Percentiles rank a stretch among this genome's conserved stretches.
Evolutionary conservation across 2,329 filamentous ascomycete species (phyloP).

Genomic region (Chrysosphaeria jannelii): DNA sequence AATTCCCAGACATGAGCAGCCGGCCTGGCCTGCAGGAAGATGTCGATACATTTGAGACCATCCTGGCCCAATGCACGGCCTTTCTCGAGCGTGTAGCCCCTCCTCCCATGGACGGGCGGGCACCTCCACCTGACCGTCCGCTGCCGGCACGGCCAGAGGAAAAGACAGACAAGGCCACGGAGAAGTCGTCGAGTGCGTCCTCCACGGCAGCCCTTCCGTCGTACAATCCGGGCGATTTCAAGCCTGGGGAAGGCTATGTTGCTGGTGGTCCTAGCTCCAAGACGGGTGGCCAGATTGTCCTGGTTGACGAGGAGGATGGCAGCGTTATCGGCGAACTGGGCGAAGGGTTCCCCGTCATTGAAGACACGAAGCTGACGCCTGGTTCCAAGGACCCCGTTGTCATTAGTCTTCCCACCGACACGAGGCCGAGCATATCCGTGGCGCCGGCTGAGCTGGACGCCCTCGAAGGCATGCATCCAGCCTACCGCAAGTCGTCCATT

Average conservation of each 20-base stretch:
- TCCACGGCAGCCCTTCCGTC: slow-evolving; percentile 14
- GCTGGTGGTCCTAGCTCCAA: slow-evolving; percentile 24
- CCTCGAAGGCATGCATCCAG: slow-evolving; percentile 54
- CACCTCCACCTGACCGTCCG: no score
- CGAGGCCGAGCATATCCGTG: slow-evolving; percentile 31
- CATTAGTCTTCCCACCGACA: slow-evolving; percentile 40
- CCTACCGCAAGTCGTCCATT: slow-evolving; percentile 66
- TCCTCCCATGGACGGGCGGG: slow-evolving; percentile 13
- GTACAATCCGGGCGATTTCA: slow-evolving; percentile 64
- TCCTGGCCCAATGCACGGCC: slow-evolving; percentile 78
- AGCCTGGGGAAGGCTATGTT: slow-evolving; percentile 50
- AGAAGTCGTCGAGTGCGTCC: slow-evolving; percentile 1
- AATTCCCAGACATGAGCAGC: slow-evolving; percentile 50
- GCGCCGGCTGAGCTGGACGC: slow-evolving; percentile 39
- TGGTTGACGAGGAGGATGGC: slow-evolving; percentile 87
- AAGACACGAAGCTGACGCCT: slow-evolving; percentile 42
- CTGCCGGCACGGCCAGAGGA: no score
- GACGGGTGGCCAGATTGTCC: slow-evolving; percentile 51
- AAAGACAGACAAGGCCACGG: neutral
- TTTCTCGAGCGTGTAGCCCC: slow-evolving; percentile 65
- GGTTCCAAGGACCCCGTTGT: slow-evolving; percentile 84
- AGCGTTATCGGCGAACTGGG: slow-evolving; percentile 57
- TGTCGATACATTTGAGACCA: slow-evolving; percentile 83
- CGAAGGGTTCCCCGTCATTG: slow-evolving; percentile 15
- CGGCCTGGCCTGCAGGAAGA: slow-evolving; percentile 61